Conservation (phyloP, 179 eudicot genomes). For the Silene vulgaris region DNA sequence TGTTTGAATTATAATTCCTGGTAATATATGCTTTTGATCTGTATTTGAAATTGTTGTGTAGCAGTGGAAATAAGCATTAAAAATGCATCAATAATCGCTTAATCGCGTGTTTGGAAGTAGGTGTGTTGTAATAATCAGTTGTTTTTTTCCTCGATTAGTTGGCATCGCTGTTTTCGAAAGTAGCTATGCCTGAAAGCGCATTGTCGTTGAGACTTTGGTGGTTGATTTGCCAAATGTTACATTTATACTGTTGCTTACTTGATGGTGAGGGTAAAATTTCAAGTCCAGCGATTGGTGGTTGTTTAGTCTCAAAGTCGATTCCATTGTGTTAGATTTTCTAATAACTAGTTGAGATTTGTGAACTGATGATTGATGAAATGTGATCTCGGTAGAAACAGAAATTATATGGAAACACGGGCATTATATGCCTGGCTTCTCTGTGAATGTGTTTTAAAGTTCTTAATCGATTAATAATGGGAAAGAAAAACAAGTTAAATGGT, state of each 20-base stretch:
- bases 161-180: background rate
- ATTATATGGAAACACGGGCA: background rate
- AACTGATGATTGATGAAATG: background rate
- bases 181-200: constrained; percentile 1
- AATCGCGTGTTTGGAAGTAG: constrained; percentile 2
- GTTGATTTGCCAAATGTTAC: background rate
- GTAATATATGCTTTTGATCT: background rate
- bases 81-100: too few species aligned
- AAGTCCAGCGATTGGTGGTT: background rate
- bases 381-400: background rate
- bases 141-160: constrained; percentile 7
- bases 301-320: background rate
- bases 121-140: background rate
- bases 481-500: constrained; percentile 4
- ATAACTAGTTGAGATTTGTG: background rate
- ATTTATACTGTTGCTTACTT: background rate
- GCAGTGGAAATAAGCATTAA: background rate
- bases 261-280: background rate
- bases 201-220: background rate
- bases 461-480: too few species aligned
- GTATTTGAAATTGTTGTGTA: background rate
- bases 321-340: background rate
- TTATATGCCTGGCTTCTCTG: background rate
- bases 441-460: background rate
- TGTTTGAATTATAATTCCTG: constrained; percentile 1